phyloP scores from a whole-genome alignment of 768 basidiomycete species.

The Tulasnella sp. region DNA sequence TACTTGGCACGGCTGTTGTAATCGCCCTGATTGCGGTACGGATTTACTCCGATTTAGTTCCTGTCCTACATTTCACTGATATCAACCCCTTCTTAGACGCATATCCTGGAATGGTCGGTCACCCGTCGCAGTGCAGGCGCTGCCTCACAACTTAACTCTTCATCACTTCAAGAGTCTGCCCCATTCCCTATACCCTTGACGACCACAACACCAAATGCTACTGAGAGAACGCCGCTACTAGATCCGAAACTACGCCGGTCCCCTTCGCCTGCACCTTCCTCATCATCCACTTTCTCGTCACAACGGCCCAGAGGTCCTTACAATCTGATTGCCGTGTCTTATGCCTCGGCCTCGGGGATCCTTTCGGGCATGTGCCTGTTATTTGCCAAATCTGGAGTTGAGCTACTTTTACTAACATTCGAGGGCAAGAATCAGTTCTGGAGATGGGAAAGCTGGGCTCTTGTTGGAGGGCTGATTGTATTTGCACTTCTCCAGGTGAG shows the following conservation, averaged over 20 bases:
- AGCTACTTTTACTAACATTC: slow-evolving; percentile 68
- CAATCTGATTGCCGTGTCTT: slow-evolving; percentile 58
- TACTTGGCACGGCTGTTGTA: slow-evolving; percentile 48
- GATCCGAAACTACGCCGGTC: too few relatives aligned
- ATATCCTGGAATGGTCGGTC: slow-evolving; percentile 53
- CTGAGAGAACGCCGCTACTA: slow-evolving; percentile 25
- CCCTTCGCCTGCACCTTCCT: slow-evolving; percentile 12
- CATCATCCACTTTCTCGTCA: slow-evolving; percentile 7
- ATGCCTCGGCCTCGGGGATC: slow-evolving; percentile 77
- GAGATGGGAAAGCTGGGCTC: slow-evolving; percentile 72
- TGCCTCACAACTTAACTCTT: neutral
- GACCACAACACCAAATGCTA: neutral
- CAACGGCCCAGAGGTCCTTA: slow-evolving; percentile 18
- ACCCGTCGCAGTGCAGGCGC: slow-evolving; percentile 17
- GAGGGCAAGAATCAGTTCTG: slow-evolving; percentile 68
- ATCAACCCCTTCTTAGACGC: slow-evolving; percentile 39
- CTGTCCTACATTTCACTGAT: neutral
- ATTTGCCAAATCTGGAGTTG: slow-evolving; percentile 88
- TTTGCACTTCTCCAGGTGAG: slow-evolving; percentile 62
- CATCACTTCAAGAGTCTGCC: neutral
- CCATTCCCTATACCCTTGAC: slow-evolving; percentile 10
- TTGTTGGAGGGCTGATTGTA: slow-evolving; percentile 53
- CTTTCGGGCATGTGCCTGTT: slow-evolving; percentile 85
- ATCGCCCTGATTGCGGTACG: slow-evolving; percentile 51
- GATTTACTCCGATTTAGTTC: slow-evolving; percentile 16